Conservation (phyloP, 2,329 filamentous ascomycete genomes). For the Fusarium paranaense region DNA sequence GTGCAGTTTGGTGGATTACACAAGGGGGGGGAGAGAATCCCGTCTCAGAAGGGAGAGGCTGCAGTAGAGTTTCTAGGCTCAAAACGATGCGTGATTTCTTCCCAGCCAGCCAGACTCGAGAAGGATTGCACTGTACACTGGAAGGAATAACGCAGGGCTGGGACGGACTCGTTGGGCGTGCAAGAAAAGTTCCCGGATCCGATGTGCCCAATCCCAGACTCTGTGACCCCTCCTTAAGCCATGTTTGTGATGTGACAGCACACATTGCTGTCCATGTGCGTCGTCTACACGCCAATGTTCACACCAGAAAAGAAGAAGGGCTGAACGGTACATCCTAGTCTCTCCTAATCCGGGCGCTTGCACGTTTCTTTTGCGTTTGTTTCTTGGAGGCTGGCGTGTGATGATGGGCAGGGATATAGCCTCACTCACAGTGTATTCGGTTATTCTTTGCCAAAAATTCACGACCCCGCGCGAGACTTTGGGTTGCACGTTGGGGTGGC, state of each 20-base stretch:
- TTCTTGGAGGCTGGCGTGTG: slow-evolving; percentile 5
- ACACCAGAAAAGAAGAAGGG: neutral
- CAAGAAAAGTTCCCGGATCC: neutral
- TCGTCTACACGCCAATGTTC: neutral
- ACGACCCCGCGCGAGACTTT: neutral
- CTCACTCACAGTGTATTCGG: neutral
- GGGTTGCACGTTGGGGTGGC: neutral
- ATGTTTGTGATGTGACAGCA: slow-evolving; percentile 6
- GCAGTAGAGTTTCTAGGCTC: neutral
- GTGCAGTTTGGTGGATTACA: neutral
- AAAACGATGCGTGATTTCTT: neutral
- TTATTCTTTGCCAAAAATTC: neutral
- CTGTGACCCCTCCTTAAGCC: neutral
- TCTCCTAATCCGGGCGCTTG: neutral
- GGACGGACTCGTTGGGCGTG: neutral
- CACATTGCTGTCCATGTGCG: neutral
- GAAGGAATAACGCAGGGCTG: neutral
- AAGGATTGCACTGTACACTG: neutral
- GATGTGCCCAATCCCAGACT: neutral
- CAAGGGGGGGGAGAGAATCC: neutral
- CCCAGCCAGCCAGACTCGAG: neutral
- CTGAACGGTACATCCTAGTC: neutral
- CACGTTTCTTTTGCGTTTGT: neutral
- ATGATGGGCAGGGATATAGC: neutral
- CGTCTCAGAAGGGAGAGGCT: neutral